Evolutionary conservation across 768 basidiomycete species (phyloP), one percentile per base, ranked within the genome.

Genomic region (Suillus brevipes): DNA sequence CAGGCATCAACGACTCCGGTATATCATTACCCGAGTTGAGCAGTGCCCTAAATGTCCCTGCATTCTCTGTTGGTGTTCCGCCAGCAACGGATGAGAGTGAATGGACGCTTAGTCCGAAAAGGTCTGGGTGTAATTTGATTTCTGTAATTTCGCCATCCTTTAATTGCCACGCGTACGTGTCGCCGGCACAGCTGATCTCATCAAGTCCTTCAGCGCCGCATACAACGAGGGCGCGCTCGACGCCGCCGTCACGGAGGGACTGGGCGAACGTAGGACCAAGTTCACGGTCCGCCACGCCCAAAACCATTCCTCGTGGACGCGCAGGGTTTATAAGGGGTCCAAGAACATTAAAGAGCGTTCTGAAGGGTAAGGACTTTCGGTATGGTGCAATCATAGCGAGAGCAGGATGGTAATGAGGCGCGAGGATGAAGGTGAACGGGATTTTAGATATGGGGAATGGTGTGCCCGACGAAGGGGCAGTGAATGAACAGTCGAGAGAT

Each of bases 251-350:
- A 9, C 79, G 78, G 34, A 97, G 78, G 3, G 90, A 90, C 58
- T 86, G 79, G 0, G 92, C 95, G 72, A 97, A 98, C 0, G 92
- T 88, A 7, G 80, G 75, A 0, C 96, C 97, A 28, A 99, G 85
- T 70, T 88, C 87, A 57, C 80, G 87, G 65, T 89, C 89, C 10
- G 95, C 91, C 40, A 99, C 90, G 52, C 97, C 97, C 43, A 99
- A 82, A 5, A 99, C 86, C 91, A 98, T 95, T 3, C 94, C 90
- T 4, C 83, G 83, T 3, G 97, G 97, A 10, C 82, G 79, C 0
- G 93, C 89, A 3, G 97, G 97, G 77, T 97, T 98, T 78, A 97
- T 90, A 45, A 99, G 84, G 0, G 97, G 97, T 0, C 97, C 96
- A 38, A 98, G 83, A 65, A 95, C 80, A 78, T 99, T 99, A 85